These are phyloP conservation scores for Acidomyces sp. DNA, from an alignment of 495 filamentous ascomycete species.

Conservation along the genomic window DNA sequence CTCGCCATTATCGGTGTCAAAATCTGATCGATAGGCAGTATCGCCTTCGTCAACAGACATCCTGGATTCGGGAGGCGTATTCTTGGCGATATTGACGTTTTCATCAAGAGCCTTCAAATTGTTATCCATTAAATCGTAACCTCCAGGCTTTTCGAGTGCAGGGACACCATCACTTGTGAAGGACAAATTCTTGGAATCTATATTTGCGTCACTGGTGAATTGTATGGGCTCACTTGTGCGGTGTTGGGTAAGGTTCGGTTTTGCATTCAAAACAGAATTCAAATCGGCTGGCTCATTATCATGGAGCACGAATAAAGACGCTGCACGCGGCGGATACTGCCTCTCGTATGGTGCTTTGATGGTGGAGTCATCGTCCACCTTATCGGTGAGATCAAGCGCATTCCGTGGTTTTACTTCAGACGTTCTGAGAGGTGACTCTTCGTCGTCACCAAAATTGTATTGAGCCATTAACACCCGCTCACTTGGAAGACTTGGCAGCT, in stretches of 20 bases:
- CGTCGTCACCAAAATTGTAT: constrained; percentile 5
- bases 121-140: constrained; percentile 16
- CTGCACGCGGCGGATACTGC: constrained; percentile 16
- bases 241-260: background rate
- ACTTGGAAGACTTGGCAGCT: constrained; percentile 46
- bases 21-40: constrained; percentile 18
- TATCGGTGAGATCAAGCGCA: constrained; percentile 2
- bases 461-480: constrained; percentile 37
- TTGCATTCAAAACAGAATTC: background rate
- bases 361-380: constrained; percentile 4
- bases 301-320: constrained; percentile 9
- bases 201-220: constrained; percentile 2
- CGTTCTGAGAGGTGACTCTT: constrained; percentile 1
- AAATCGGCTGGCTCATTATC: constrained; percentile 2
- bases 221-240: background rate
- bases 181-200: constrained; percentile 4
- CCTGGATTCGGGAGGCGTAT: no score
- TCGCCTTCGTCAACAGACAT: constrained; percentile 14
- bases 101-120: constrained; percentile 20
- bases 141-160: background rate
- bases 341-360: constrained; percentile 4
- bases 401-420: background rate
- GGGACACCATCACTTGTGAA: constrained; percentile 1
- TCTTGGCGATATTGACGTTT: constrained; percentile 9
- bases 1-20: constrained; percentile 18